These are phyloP conservation scores for Leucosporidium scottii DNA, from an alignment of 768 basidiomycete species.

Conservation along the genomic window DNA sequence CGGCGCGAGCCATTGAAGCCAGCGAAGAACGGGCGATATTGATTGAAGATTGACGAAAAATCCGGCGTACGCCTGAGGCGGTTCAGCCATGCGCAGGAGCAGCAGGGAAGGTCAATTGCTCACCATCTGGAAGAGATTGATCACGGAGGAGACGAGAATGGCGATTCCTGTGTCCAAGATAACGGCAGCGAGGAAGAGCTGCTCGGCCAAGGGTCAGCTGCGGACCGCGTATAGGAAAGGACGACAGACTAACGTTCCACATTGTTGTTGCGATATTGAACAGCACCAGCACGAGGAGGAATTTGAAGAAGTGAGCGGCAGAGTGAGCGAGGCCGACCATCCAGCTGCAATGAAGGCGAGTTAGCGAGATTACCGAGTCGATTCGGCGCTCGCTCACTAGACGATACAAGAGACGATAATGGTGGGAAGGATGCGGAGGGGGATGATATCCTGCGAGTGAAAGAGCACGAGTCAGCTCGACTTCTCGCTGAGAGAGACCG, in stretches of 20 bases:
- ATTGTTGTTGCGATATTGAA: conserved; percentile 80
- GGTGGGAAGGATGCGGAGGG: conserved; percentile 79
- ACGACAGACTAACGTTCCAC: conserved; percentile 53
- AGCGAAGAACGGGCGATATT: conserved; percentile 85
- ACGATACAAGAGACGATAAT: conserved; percentile 72
- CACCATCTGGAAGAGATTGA: conserved; percentile 49
- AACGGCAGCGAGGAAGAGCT: conserved; percentile 71
- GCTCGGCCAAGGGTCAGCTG: too few species aligned
- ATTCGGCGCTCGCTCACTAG: conserved; percentile 43
- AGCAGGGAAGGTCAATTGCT: too few species aligned
- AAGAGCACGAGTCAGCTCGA: too few species aligned
- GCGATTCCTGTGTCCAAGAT: conserved; percentile 85
- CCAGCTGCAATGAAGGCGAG: conserved; percentile 65
- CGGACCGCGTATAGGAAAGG: too few species aligned
- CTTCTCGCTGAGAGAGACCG: too few species aligned
- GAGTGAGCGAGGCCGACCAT: conserved; percentile 82
- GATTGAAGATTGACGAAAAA: conserved; percentile 81
- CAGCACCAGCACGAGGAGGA: conserved; percentile 76
- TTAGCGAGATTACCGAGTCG: neutral
- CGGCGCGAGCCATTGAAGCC: conserved; percentile 50
- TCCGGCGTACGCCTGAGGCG: conserved; percentile 53
- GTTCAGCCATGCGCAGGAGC: too few species aligned
- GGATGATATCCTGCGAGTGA: conserved; percentile 58
- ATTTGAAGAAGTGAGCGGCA: conserved; percentile 86
- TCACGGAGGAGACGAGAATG: conserved; percentile 65